Percentiles rank a stretch among this genome's conserved stretches.
Conservation (phyloP, 2,329 filamentous ascomycete genomes). For the Achaetomium macrosporum region DNA sequence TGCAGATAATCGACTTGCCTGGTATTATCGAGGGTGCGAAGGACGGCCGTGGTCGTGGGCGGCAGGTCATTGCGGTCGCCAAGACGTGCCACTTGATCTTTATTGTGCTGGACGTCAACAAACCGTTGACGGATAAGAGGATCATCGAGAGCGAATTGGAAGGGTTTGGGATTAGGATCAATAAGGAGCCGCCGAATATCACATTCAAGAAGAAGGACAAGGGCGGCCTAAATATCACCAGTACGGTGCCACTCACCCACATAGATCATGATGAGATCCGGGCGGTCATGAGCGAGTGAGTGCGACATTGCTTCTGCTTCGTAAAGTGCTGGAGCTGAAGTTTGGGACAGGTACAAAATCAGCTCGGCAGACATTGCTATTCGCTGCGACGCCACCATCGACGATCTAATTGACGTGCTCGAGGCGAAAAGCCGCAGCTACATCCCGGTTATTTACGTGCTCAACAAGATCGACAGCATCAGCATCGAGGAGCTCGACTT, state of each 20-base stretch:
- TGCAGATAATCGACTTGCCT: slow-evolving; percentile 96
- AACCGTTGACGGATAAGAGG: slow-evolving; percentile 92
- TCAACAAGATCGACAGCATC: slow-evolving; percentile 99
- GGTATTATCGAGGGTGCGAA: slow-evolving; percentile 99
- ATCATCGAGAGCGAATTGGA: slow-evolving; percentile 93
- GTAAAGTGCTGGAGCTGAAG: not conserved
- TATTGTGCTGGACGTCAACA: slow-evolving; percentile 97
- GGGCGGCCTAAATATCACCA: slow-evolving; percentile 93
- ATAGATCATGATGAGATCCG: slow-evolving; percentile 96
- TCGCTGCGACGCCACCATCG: slow-evolving; percentile 93
- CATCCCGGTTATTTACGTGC: slow-evolving; percentile 96
- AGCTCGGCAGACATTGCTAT: slow-evolving; percentile 96
- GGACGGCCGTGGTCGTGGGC: slow-evolving; percentile 93
- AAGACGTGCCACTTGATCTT: slow-evolving; percentile 99
- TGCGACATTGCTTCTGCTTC: not conserved
- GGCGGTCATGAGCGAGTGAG: slow-evolving; percentile 81
- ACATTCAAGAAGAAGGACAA: slow-evolving; percentile 99
- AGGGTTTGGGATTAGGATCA: slow-evolving; percentile 95
- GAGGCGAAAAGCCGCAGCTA: slow-evolving; percentile 94
- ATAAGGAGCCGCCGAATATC: slow-evolving; percentile 95
- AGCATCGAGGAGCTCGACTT: slow-evolving; percentile 96
- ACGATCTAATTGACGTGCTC: slow-evolving; percentile 92
- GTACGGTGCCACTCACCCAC: slow-evolving; percentile 82
- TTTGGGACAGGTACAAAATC: slow-evolving; percentile 64
- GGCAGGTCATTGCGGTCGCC: slow-evolving; percentile 96